Conservation (phyloP, 1,284 basidiomycete species). For the Exobasidium rhododendri region DNA sequence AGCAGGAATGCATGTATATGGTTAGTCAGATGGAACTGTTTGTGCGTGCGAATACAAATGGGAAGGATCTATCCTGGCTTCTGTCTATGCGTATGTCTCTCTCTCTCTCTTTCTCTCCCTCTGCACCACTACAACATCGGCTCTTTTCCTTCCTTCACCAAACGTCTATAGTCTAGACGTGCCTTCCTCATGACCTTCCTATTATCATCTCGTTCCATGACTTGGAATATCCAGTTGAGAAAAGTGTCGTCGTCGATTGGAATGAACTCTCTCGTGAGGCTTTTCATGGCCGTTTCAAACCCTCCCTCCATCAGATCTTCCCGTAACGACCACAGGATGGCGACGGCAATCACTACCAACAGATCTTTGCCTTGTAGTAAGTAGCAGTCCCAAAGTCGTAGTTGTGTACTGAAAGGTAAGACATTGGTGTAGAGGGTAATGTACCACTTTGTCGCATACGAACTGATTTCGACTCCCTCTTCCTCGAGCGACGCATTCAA, state of each 20-base stretch:
- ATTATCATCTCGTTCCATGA: conserved; percentile 12
- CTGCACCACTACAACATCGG: not conserved
- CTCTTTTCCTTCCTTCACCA: conserved; percentile 7
- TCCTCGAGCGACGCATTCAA: conserved; percentile 72
- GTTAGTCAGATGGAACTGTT: too few species aligned
- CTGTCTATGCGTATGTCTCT: not conserved
- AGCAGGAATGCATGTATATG: too few species aligned
- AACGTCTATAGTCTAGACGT: not conserved
- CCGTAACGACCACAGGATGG: conserved; percentile 83
- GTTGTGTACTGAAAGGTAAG: conserved; percentile 90
- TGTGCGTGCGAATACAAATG: not conserved
- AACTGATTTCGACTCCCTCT: conserved; percentile 79
- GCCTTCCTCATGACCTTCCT: not conserved
- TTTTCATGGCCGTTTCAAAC: conserved; percentile 38
- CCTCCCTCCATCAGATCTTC: conserved; percentile 58
- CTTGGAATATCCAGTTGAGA: conserved; percentile 35
- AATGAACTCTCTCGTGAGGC: conserved; percentile 40
- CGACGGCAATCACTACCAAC: conserved; percentile 77
- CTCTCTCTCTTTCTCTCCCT: not conserved
- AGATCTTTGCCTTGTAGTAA: conserved; percentile 84
- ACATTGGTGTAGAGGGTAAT: conserved; percentile 87
- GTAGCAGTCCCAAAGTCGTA: conserved; percentile 91
- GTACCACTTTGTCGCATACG: conserved; percentile 98
- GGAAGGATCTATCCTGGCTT: too few species aligned
- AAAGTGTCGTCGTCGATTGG: conserved; percentile 45